Conservation (phyloP, 352 stramenopile genomes). For the Globisporangium orthogonon region DNA sequence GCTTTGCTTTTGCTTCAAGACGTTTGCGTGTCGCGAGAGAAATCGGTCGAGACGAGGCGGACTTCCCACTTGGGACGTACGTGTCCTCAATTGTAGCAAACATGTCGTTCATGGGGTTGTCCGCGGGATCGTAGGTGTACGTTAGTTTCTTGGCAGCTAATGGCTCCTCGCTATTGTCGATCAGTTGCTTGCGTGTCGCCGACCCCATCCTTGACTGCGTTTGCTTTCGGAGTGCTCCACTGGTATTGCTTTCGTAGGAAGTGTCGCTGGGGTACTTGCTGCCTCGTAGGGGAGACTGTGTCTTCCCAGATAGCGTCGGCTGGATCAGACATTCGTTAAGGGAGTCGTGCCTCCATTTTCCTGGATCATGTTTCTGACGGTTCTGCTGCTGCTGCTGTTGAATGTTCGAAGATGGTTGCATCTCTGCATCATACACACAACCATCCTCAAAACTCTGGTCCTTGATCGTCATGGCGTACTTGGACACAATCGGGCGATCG, state of each 20-base stretch:
- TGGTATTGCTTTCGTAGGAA: neutral
- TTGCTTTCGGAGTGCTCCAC: conserved; percentile 1
- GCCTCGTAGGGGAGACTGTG: neutral
- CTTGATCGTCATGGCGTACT: conserved; percentile 14
- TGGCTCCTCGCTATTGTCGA: neutral
- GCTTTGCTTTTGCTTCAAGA: conserved; percentile 55
- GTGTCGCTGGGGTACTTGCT: neutral
- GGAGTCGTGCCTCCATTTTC: neutral
- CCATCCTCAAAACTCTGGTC: conserved; percentile 1
- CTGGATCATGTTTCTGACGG: neutral
- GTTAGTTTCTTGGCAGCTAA: neutral
- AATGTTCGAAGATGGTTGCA: too few species aligned
- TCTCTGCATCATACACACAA: neutral
- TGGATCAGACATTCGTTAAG: conserved; percentile 37
- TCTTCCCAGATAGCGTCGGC: neutral
- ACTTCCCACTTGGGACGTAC: conserved; percentile 4
- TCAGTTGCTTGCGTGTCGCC: neutral
- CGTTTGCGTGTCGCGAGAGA: conserved; percentile 50
- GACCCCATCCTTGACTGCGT: neutral
- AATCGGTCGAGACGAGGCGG: conserved; percentile 11
- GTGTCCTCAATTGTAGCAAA: conserved; percentile 5
- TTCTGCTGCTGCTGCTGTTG: conserved; percentile 1
- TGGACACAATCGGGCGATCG: conserved; percentile 33
- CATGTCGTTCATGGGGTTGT: neutral
- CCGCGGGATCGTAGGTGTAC: neutral